Conservation (phyloP, 495 filamentous ascomycete genomes). For the Neurospora tetrasperma region DNA sequence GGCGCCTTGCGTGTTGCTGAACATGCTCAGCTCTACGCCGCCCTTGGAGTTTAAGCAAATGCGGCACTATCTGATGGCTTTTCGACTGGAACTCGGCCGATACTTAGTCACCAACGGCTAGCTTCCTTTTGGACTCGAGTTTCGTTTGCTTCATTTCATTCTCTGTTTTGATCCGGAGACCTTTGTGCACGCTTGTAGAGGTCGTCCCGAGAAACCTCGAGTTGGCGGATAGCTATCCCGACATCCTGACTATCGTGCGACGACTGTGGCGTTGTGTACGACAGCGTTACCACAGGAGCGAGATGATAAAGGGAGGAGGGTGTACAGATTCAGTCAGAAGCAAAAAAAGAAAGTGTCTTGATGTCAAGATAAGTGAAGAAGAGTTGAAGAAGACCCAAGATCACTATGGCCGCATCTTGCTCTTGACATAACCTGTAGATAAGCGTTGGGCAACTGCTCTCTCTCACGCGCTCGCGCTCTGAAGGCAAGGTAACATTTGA, state of each 20-base stretch:
- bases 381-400: neutral
- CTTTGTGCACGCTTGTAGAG: neutral
- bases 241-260: neutral
- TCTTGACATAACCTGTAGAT: neutral
- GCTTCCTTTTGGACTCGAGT: neutral
- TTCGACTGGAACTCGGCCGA: neutral
- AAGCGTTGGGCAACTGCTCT: neutral
- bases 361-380: neutral
- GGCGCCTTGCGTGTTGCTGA: neutral
- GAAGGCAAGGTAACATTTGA: neutral
- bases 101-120: neutral
- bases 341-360: neutral
- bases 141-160: neutral
- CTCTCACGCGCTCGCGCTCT: neutral
- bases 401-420: neutral
- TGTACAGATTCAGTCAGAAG: neutral
- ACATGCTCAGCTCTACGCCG: neutral
- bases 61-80: neutral
- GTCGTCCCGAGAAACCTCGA: neutral
- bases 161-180: neutral
- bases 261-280: conserved; percentile 1
- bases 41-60: neutral
- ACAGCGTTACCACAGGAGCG: conserved; percentile 5
- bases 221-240: neutral
- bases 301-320: conserved; percentile 5